Base-by-base conservation (phyloP, 768 basidiomycete species). In the Leccinum incarnatum region DNA sequence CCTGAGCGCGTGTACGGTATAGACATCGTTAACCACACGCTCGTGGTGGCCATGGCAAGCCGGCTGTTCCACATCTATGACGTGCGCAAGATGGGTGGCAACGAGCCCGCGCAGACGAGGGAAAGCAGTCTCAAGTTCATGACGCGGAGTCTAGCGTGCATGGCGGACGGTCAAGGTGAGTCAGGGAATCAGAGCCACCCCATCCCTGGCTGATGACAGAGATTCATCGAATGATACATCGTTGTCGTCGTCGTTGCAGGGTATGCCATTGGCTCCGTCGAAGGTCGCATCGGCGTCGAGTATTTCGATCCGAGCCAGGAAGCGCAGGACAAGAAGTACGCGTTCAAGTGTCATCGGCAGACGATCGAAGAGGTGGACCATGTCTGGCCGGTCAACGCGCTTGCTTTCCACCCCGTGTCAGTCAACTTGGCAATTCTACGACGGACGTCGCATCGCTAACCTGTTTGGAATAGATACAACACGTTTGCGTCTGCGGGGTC, bases 401-500 rank as follows among this genome's bases (percentile, higher is more conserved):
- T 99, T 29, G 93, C 95, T 0, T 98, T 98, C 78, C 95, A 98
- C 67, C 95, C 96, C 0, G 76, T 81, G 82, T 95, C 69, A 51
- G 85, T 76, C 17, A 5, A 54, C 32, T 34, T 40, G 17, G n/a
- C 23, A 19, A 40, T 19, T 40, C 17, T 30, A 11, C 15, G 23
- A 19, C 2, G 23, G 47, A 54, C 25, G 8, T 15, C 60, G 27
- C 21, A 12, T 56, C 47, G 54, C n/a, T 42, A 42, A 42, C 11
- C 8, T 1, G 5, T 3, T 2, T 5, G 54, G 12, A 8, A 37
- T 40, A 93, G 91, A 5, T 88, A 87, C 77, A 95, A 93, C 72
- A 98, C 96, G 0, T 97, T 99, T 66, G 93, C 93, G 0, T 95
- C 95, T 0, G 95, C 89, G 2, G 97, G 97, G 37, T 96, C 94